Evolutionary conservation across 257 asterid genomes (phyloP).

Genomic region (Linaria vulgaris): DNA sequence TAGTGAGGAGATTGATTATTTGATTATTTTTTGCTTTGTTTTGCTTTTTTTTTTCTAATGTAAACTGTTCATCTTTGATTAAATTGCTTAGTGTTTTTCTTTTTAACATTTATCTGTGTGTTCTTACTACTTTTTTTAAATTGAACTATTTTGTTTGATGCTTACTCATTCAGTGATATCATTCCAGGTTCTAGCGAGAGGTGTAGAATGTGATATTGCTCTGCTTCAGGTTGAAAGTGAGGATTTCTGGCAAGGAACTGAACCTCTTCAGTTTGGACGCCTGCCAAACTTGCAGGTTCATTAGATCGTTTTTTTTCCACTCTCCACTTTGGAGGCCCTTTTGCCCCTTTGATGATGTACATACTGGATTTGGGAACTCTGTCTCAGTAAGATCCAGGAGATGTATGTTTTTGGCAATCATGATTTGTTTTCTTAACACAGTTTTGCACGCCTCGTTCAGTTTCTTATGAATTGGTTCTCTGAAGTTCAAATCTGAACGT

Average conservation of each 20-base stretch:
- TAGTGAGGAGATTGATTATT: background rate
- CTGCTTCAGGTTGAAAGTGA: constrained; percentile 76
- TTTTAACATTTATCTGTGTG: constrained; percentile 5
- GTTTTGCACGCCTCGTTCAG: background rate
- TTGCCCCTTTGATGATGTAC: background rate
- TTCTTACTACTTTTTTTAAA: too few species aligned
- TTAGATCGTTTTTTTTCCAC: constrained; percentile 22
- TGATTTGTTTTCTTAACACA: background rate
- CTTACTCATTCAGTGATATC: too few species aligned
- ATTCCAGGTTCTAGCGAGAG: constrained; percentile 82
- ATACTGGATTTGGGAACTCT: background rate
- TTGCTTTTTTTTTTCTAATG: too few species aligned
- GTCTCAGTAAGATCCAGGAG: background rate
- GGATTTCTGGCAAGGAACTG: constrained; percentile 83
- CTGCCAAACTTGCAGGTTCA: constrained; percentile 81
- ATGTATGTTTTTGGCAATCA: background rate
- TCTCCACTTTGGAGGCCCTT: constrained; percentile 9
- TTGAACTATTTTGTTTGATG: too few species aligned
- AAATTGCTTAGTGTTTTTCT: background rate
- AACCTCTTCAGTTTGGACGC: constrained; percentile 70
- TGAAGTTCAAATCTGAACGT: constrained; percentile 7
- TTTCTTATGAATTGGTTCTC: background rate
- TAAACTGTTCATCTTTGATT: constrained; percentile 1
- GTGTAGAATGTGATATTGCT: constrained; percentile 89
- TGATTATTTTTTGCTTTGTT: background rate